Conservation (phyloP, 1,284 basidiomycete genomes). For the Crocinoboletus sp. region DNA sequence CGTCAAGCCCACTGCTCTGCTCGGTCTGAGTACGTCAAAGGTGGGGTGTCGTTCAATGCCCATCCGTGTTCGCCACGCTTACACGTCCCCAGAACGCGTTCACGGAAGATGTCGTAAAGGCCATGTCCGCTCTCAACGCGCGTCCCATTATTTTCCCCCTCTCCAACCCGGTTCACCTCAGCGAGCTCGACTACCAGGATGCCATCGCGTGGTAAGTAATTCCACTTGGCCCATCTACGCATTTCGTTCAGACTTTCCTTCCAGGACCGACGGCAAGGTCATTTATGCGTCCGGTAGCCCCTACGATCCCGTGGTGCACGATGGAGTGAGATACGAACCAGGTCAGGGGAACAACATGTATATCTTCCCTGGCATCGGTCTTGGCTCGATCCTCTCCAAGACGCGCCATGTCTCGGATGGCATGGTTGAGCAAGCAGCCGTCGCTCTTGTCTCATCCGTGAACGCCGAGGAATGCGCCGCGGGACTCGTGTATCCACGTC, state of each 20-base stretch:
- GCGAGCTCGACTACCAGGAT: constrained; percentile 67
- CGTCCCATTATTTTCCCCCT: constrained; percentile 85
- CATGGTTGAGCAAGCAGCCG: constrained; percentile 56
- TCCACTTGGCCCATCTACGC: not conserved
- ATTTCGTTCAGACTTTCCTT: constrained; percentile 1
- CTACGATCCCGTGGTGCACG: constrained; percentile 54
- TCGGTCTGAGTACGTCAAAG: constrained; percentile 74
- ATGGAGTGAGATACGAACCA: constrained; percentile 57
- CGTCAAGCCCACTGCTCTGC: constrained; percentile 78
- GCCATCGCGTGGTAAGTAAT: constrained; percentile 60
- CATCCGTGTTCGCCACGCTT: constrained; percentile 3
- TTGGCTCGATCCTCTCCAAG: constrained; percentile 63
- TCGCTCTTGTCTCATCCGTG: constrained; percentile 64
- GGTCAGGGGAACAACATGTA: constrained; percentile 84
- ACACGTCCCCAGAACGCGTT: constrained; percentile 55
- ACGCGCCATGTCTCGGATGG: constrained; percentile 55
- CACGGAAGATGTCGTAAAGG: constrained; percentile 59
- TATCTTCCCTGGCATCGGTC: constrained; percentile 60
- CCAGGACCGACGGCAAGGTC: constrained; percentile 57
- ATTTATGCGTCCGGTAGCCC: constrained; percentile 83
- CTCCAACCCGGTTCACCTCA: constrained; percentile 72
- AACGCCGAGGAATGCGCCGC: constrained; percentile 53
- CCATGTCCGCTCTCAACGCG: constrained; percentile 67
- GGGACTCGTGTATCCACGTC: constrained; percentile 59
- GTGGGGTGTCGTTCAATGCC: constrained; percentile 29